Evolutionary conservation across 23 red algal species (phyloP), one percentile per base, ranked within the genome.

Genomic region (Gracilariopsis chorda): DNA sequence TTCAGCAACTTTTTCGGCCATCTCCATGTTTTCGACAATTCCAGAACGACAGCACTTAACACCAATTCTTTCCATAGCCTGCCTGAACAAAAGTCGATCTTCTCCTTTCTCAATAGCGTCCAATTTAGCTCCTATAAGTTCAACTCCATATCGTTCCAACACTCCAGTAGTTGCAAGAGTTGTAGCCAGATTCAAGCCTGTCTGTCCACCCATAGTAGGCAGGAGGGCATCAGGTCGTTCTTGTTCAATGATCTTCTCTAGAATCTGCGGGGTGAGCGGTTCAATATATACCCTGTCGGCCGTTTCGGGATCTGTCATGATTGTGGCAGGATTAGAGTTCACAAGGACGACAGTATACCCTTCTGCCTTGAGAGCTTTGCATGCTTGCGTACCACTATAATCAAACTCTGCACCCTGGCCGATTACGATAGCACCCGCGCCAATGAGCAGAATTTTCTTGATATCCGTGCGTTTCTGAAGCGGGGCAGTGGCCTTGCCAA

Each of bases 341-440:
- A 99, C 93, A 20, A 99, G 86, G 45, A 99, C 93, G 42, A 99
- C 97, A 3, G 63, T 46, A 80, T 94, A 99, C 9, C 97, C 97
- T 58, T 94, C 89, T 20, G 88, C 70, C 10, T 78, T 84, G n/a
- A 99, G 92, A 51, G 97, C 97, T 72, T 99, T 99, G 72, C 97
- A 99, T 33, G 97, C 97, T 62, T 99, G 97, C 7, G 97, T 99
- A 28, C 97, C 97, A 37, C 92, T 95, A 34, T 99, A 99, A 57
- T 99, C 97, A 96, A 99, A 99, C 84, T 99, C 97, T 25, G 93
- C 94, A 17, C 93, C 97, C 63, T 99, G 97, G 24, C 97, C 97
- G 44, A 99, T 99, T 11, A 95, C 92, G 20, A 99, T 99, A 24
- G 97, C 87, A 33, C 97, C 97, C 24, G 97, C 93, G 19, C 97